Conservation (phyloP, 1,139 yeast species). For the Pichia sp. region DNA sequence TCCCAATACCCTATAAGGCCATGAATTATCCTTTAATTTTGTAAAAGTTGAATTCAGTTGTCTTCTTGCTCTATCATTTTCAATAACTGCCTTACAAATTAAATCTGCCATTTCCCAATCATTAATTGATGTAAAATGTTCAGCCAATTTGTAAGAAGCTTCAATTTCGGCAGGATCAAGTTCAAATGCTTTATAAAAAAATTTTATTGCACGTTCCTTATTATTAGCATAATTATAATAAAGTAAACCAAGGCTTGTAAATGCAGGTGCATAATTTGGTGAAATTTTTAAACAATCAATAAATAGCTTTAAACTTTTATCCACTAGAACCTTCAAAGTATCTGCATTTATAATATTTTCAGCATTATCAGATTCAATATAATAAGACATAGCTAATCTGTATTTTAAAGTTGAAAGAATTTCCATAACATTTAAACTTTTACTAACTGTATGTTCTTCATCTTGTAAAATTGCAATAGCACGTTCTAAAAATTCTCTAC, state of each 20-base stretch:
- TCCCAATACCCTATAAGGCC: conserved; percentile 91
- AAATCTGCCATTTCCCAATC: conserved; percentile 88
- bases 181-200: conserved; percentile 87
- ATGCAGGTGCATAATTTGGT: conserved; percentile 66
- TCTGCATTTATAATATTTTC: neutral
- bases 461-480: conserved; percentile 13
- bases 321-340: conserved; percentile 23
- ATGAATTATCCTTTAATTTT: conserved; percentile 30
- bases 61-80: conserved; percentile 53
- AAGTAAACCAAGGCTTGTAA: conserved; percentile 70
- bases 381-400: conserved; percentile 17
- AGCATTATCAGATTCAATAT: conserved; percentile 13
- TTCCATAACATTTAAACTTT: conserved; percentile 7
- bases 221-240: conserved; percentile 58
- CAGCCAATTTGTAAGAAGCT: conserved; percentile 70
- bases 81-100: conserved; percentile 56
- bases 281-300: conserved; percentile 59
- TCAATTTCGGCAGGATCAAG: conserved; percentile 67
- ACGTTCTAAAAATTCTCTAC: conserved; percentile 40
- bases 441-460: conserved; percentile 1
- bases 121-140: conserved; percentile 53
- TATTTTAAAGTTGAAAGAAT: conserved; percentile 13
- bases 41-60: conserved; percentile 35
- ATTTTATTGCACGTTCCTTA: conserved; percentile 65
- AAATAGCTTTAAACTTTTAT: conserved; percentile 43